Evolutionary conservation across 495 filamentous ascomycete species (phyloP).

Genomic region (Neurospora sp.): DNA sequence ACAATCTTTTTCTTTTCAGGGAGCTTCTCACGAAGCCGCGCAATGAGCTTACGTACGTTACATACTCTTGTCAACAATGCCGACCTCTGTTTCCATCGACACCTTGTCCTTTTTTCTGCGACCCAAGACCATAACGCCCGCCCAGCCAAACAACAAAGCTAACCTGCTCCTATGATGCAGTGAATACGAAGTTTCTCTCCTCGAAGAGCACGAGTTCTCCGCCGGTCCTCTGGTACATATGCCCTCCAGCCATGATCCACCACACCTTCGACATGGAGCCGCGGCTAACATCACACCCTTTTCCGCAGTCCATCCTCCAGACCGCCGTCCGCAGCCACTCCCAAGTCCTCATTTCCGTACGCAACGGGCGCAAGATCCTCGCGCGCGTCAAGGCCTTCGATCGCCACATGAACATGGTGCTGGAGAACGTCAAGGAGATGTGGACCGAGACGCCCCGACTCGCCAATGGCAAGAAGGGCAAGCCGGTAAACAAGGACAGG

Average conservation of each 20-base stretch:
- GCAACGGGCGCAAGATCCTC: constrained; percentile 49
- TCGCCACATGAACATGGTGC: constrained; percentile 26
- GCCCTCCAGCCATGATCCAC: constrained; percentile 37
- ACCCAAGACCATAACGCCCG: background rate
- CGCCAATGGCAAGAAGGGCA: constrained; percentile 69
- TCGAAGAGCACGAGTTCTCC: constrained; percentile 86
- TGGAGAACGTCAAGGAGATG: constrained; percentile 73
- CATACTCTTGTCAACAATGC: background rate
- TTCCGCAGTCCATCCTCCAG: constrained; percentile 64
- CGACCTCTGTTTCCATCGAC: background rate
- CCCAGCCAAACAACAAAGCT: constrained; percentile 2
- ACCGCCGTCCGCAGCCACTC: constrained; percentile 77
- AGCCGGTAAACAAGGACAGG: constrained; percentile 91
- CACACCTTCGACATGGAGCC: background rate
- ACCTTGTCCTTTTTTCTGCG: background rate
- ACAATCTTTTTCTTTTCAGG: constrained; percentile 29
- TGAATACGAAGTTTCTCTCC: constrained; percentile 80
- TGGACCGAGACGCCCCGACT: constrained; percentile 89
- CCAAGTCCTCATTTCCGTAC: constrained; percentile 78
- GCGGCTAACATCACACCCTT: background rate
- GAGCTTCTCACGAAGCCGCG: constrained; percentile 74
- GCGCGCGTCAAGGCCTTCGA: constrained; percentile 42
- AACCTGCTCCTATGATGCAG: constrained; percentile 26
- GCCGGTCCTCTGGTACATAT: constrained; percentile 36
- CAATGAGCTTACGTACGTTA: constrained; percentile 66